Evolutionary conservation across 2,329 filamentous ascomycete genomes (phyloP).

Genomic region (Trichoderma atroviride): DNA sequence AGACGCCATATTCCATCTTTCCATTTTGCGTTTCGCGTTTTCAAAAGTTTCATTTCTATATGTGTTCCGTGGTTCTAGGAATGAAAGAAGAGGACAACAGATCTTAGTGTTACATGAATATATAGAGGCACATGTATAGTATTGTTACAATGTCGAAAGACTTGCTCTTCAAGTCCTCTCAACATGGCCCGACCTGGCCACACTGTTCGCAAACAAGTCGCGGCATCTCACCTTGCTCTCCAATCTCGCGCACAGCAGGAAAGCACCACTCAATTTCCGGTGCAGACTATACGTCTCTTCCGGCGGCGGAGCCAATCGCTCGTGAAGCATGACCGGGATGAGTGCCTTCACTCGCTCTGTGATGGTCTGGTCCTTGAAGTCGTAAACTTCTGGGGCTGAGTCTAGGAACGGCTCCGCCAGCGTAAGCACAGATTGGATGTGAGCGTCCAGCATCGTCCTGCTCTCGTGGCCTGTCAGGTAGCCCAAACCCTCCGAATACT

Average conservation of each 20-base stretch:
- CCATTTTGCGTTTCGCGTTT: background rate
- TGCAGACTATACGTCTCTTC: conserved; percentile 98
- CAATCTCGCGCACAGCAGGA: conserved; percentile 84
- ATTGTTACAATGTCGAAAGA: background rate
- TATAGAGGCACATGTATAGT: background rate
- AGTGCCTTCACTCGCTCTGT: conserved; percentile 86
- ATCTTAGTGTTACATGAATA: conserved; percentile 7
- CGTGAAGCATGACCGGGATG: conserved; percentile 91
- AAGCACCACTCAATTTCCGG: conserved; percentile 92
- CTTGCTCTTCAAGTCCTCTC: background rate
- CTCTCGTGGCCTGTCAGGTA: conserved; percentile 93
- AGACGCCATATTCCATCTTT: background rate
- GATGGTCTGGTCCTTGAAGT: conserved; percentile 93
- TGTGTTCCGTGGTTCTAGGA: background rate
- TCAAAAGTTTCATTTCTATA: conserved; percentile 3
- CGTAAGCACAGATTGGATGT: conserved; percentile 84
- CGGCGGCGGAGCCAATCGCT: conserved; percentile 85
- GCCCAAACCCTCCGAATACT: conserved; percentile 74
- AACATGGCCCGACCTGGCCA: conserved; percentile 43
- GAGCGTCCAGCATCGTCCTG: conserved; percentile 82
- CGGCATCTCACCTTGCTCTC: conserved; percentile 82
- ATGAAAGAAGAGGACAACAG: background rate
- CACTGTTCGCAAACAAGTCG: conserved; percentile 70
- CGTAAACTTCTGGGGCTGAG: conserved; percentile 78
- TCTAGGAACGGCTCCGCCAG: conserved; percentile 87